phyloP scores from a whole-genome alignment of 495 filamentous ascomycete genomes.

The Sporormia fimetaria region DNA sequence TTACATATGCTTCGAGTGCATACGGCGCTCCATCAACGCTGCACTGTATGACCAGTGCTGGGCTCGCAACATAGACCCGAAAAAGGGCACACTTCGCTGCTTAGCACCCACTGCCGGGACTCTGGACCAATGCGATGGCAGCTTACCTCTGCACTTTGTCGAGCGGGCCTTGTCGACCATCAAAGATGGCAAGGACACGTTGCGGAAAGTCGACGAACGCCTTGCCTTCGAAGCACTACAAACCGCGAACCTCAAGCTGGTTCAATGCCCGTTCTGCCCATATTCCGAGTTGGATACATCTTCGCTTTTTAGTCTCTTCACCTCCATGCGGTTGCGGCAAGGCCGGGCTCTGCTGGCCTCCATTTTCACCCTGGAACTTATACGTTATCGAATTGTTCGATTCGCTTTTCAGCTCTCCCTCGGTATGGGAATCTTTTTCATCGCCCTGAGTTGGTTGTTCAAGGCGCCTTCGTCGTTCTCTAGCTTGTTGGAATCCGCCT shows the following conservation, averaged over 20 bases:
- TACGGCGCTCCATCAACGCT: slow-evolving; percentile 66
- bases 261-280: slow-evolving; percentile 80
- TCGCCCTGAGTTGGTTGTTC: slow-evolving; percentile 30
- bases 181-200: slow-evolving; percentile 54
- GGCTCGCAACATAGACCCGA: slow-evolving; percentile 62
- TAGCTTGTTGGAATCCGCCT: slow-evolving; percentile 40
- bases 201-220: slow-evolving; percentile 63
- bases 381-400: slow-evolving; percentile 37
- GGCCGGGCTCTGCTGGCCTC: slow-evolving; percentile 9
- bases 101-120: slow-evolving; percentile 53
- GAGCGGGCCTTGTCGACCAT: slow-evolving; percentile 58
- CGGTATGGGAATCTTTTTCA: slow-evolving; percentile 35
- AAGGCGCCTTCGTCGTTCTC: slow-evolving; percentile 33
- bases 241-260: slow-evolving; percentile 58
- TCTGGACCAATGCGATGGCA: slow-evolving; percentile 51
- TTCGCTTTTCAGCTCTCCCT: slow-evolving; percentile 36
- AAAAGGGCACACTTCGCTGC: slow-evolving; percentile 63
- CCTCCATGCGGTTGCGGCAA: slow-evolving; percentile 33
- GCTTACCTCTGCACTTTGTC: slow-evolving; percentile 55
- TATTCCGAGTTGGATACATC: slow-evolving; percentile 85
- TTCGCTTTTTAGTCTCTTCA: slow-evolving; percentile 41
- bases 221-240: slow-evolving; percentile 60
- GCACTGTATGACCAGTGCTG: slow-evolving; percentile 89
- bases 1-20: slow-evolving; percentile 76
- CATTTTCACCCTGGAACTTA: slow-evolving; percentile 15